Base-by-base conservation (phyloP, 2,329 filamentous ascomycete species). In the Aspergillus spinulosporus region DNA sequence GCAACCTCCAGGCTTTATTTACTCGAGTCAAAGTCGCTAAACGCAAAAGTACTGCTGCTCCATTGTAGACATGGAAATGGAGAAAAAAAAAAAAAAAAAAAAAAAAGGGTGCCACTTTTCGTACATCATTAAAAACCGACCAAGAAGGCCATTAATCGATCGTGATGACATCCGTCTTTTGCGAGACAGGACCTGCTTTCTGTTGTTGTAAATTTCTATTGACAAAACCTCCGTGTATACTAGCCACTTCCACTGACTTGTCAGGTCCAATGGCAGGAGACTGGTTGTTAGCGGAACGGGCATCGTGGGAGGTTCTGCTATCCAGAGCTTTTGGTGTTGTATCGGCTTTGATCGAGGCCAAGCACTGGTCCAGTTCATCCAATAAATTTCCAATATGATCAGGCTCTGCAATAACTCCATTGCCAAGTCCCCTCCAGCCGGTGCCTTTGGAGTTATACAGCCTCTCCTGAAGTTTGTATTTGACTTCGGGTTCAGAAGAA, bases 341-440 rank as follows among this genome's bases (percentile, higher is more conserved):
- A 37, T 49, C 31, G 39, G 44, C 47, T 45, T 52, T 57, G 26
- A 59, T 51, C 50, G 52, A 54, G 14, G 52, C 45, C 15, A 74
- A 62, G 53, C 65, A 72, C 47, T 61, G 62, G 50, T 74, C 66
- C 31, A 75, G 62, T 53, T 67, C 64, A 26, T 56, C 57, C 43
- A 77, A 52, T 14, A 76, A 64, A 48, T 68, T 67, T 28, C 65
- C 67, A 14, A 74, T 62, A 50, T 68, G 68, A 31, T 68, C 66
- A 34, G 66, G 61, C 26, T 68, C 64, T 9, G 72, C 69, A 32
- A 75, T 65, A 32, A 67, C 72, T 12, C 74, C 74, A 56, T 68
- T 71, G 8, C 70, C 73, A 12, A 76, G 62, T 9, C 74, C 74
- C 45, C 66, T 69, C 74, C 74, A 77, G 4, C 74, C 73, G 49